These are phyloP conservation scores for Termitomyces heimii DNA, from an alignment of 768 basidiomycete genomes.

Conservation along the genomic window DNA sequence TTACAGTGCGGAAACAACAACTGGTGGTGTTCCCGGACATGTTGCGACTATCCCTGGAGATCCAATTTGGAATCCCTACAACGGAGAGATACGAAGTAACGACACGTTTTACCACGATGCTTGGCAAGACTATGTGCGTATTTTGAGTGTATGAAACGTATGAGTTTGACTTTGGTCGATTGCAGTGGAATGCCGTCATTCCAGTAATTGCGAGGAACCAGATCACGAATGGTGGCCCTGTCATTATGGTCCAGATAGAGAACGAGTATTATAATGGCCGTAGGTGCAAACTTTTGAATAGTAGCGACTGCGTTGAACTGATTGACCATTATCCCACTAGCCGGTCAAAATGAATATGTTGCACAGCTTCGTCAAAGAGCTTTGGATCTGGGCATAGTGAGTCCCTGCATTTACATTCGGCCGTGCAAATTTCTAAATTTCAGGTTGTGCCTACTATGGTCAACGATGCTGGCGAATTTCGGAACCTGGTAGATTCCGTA, in stretches of 20 bases:
- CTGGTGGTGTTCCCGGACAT: slow-evolving; percentile 13
- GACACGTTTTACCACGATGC: slow-evolving; percentile 12
- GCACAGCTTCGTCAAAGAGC: slow-evolving; percentile 11
- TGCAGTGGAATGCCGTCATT: slow-evolving; percentile 13
- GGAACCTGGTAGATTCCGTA: slow-evolving; percentile 11
- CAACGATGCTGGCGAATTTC: slow-evolving; percentile 12
- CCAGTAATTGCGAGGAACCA: slow-evolving; percentile 12
- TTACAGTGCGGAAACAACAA: slow-evolving; percentile 10
- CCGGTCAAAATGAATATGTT: slow-evolving; percentile 15
- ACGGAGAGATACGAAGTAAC: slow-evolving; percentile 14
- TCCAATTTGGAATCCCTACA: slow-evolving; percentile 12
- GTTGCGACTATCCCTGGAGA: slow-evolving; percentile 13
- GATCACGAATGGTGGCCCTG: slow-evolving; percentile 11
- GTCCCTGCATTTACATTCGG: not conserved
- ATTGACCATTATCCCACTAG: not conserved
- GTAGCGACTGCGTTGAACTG: not conserved
- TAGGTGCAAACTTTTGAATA: not conserved
- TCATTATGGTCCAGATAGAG: slow-evolving; percentile 13
- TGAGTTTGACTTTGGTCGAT: not conserved
- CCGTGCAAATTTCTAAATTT: not conserved
- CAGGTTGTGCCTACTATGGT: slow-evolving; percentile 13
- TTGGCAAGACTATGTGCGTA: slow-evolving; percentile 14
- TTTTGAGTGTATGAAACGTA: not conserved
- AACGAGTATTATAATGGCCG: slow-evolving; percentile 15
- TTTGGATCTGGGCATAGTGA: slow-evolving; percentile 10